A percentile compares a stretch with the other conserved stretches of the same genome.
These are phyloP conservation scores for Aureobasidium sp. DNA, from an alignment of 2,329 filamentous ascomycete species.

Conservation along the genomic window DNA sequence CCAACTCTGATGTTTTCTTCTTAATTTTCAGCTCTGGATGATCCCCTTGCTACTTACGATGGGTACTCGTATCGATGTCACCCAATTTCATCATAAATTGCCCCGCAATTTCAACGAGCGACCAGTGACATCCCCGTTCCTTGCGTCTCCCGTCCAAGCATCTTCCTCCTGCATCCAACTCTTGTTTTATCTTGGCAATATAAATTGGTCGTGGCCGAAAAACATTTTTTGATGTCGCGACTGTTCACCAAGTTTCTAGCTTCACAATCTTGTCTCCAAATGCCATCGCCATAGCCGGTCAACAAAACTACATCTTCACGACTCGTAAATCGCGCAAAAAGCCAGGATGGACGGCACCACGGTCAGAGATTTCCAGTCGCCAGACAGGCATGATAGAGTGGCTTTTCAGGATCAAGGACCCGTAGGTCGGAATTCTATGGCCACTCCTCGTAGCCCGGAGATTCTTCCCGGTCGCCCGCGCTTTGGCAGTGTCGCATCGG, in stretches of 20 bases:
- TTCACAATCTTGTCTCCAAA: neutral
- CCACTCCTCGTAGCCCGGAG: neutral
- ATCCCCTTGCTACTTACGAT: neutral
- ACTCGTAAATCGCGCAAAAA: neutral
- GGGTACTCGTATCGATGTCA: neutral
- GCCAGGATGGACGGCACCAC: slow-evolving; percentile 5
- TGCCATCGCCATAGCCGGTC: neutral
- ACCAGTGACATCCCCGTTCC: slow-evolving; percentile 6
- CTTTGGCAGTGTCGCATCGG: slow-evolving; percentile 7
- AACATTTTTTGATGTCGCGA: neutral
- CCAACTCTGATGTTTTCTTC: neutral
- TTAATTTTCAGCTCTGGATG: neutral
- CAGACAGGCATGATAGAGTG: neutral
- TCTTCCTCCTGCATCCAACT: slow-evolving; percentile 5
- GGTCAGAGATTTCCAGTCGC: slow-evolving; percentile 13
- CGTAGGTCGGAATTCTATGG: neutral
- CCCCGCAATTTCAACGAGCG: slow-evolving; percentile 1
- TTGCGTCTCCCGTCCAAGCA: slow-evolving; percentile 2
- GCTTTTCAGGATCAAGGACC: slow-evolving; percentile 1
- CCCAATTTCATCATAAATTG: slow-evolving; percentile 1
- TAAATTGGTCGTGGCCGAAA: neutral
- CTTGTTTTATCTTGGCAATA: slow-evolving; percentile 11
- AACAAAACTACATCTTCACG: neutral
- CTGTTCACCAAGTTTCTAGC: no score
- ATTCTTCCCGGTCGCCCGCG: neutral